Evolutionary conservation across 1,139 yeast genomes (phyloP).

Genomic region (Kodamaea alishanica): DNA sequence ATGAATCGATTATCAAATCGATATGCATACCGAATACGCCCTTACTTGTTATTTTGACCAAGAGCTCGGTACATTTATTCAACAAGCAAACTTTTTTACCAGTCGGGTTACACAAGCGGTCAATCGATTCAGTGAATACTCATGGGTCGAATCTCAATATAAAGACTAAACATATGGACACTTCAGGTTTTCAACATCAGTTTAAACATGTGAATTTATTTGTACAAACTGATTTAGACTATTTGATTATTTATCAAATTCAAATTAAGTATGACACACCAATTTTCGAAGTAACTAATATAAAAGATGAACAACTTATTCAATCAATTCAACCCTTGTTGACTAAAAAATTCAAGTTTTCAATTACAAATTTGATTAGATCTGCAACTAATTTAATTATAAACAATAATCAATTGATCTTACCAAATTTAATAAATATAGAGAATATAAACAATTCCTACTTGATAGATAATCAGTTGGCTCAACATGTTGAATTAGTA

Average conservation of each 20-base stretch:
- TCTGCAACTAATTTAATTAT: conserved; percentile 36
- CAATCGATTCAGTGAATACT: conserved; percentile 27
- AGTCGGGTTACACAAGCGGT: conserved; percentile 29
- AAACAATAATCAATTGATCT: conserved; percentile 1
- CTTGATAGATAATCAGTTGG: conserved; percentile 24
- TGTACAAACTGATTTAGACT: conserved; percentile 31
- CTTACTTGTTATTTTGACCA: conserved; percentile 31
- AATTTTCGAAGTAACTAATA: conserved; percentile 30
- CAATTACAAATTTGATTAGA: conserved; percentile 29
- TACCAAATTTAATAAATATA: conserved; percentile 32
- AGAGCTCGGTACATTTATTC: conserved; percentile 24
- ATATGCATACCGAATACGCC: conserved; percentile 34
- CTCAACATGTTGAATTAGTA: conserved; percentile 25
- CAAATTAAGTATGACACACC: conserved; percentile 30
- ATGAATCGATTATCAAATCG: conserved; percentile 24
- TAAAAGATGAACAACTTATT: conserved; percentile 23
- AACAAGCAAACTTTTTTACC: conserved; percentile 36
- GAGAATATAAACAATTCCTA: conserved; percentile 33
- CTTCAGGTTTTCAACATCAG: conserved; percentile 25
- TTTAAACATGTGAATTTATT: conserved; percentile 34
- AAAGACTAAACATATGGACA: conserved; percentile 25
- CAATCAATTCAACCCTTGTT: conserved; percentile 37
- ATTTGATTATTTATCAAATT: conserved; percentile 35
- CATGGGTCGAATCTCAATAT: conserved; percentile 32
- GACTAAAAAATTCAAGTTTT: conserved; percentile 24